Evolutionary conservation across 2,329 filamentous ascomycete genomes (phyloP).

Genomic region (Fusarium sp.): DNA sequence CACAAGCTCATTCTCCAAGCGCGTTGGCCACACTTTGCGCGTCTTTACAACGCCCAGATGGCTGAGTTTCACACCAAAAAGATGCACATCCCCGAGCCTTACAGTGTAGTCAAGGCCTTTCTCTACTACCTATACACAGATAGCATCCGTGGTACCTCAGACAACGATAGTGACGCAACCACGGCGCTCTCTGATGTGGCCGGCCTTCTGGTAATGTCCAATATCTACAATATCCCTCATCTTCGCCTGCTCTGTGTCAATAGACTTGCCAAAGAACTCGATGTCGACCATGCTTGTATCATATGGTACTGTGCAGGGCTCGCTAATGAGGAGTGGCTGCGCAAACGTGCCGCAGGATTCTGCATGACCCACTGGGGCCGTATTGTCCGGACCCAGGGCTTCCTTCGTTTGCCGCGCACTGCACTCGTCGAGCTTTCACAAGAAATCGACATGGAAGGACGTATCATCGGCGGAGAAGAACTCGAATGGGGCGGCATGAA

Average conservation of each 20-base stretch:
- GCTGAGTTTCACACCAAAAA: conserved; percentile 95
- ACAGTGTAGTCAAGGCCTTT: conserved; percentile 92
- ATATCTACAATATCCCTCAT: conserved; percentile 96
- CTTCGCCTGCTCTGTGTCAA: conserved; percentile 92
- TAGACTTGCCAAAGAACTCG: conserved; percentile 87
- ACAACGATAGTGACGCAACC: conserved; percentile 75
- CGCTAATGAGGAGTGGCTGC: conserved; percentile 93
- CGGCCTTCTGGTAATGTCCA: conserved; percentile 95
- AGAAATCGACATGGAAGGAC: conserved; percentile 92
- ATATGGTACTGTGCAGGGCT: conserved; percentile 95
- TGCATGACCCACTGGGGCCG: conserved; percentile 96
- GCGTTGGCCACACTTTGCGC: conserved; percentile 95
- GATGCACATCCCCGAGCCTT: conserved; percentile 98
- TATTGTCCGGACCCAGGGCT: conserved; percentile 88
- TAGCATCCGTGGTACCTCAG: conserved; percentile 72
- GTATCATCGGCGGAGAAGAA: conserved; percentile 89
- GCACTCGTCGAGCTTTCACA: conserved; percentile 92
- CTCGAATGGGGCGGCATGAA: conserved; percentile 66
- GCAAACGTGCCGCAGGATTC: conserved; percentile 86
- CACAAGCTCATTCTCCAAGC: conserved; percentile 94
- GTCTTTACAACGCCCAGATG: conserved; percentile 94
- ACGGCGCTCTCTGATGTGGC: conserved; percentile 85
- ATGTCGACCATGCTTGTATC: conserved; percentile 93
- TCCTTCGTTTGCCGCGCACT: conserved; percentile 79
- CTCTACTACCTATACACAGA: conserved; percentile 97